Evolutionary conservation across 352 stramenopile genomes (phyloP).

Genomic region (Pythium phragmitis): DNA sequence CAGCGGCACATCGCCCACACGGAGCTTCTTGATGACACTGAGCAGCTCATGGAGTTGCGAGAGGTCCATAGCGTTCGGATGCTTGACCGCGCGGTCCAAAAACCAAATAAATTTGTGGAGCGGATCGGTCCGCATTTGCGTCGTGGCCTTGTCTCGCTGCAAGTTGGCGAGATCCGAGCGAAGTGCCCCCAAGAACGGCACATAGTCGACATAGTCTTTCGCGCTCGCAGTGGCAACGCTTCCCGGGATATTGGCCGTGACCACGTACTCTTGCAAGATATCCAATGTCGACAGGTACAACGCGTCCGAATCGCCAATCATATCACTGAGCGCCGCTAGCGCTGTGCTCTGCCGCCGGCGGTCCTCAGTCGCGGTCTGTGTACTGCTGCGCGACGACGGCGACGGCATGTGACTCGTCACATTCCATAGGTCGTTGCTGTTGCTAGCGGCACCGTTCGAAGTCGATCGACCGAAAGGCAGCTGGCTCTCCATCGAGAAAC

Average conservation of each 20-base stretch:
- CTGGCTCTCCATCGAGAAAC: constrained; percentile 9
- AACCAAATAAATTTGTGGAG: constrained; percentile 91
- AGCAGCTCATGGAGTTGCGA: constrained; percentile 72
- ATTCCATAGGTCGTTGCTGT: constrained; percentile 54
- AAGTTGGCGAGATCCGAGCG: constrained; percentile 78
- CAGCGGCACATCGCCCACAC: constrained; percentile 58
- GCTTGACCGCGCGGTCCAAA: constrained; percentile 77
- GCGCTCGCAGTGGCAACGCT: constrained; percentile 42
- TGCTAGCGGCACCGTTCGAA: constrained; percentile 3
- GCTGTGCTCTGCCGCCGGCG: constrained; percentile 64
- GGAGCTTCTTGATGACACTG: constrained; percentile 66
- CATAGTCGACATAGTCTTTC: constrained; percentile 86
- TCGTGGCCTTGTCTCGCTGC: constrained; percentile 76
- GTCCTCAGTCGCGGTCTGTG: constrained; percentile 48
- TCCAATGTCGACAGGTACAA: constrained; percentile 78
- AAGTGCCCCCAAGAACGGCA: constrained; percentile 78
- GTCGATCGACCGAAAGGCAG: not conserved
- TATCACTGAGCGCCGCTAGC: constrained; percentile 65
- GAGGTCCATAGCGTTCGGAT: constrained; percentile 58
- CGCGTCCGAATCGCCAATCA: constrained; percentile 82
- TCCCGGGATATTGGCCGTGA: constrained; percentile 68
- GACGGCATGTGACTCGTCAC: constrained; percentile 70
- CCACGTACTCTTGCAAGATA: constrained; percentile 76
- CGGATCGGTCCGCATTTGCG: constrained; percentile 65
- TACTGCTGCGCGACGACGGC: constrained; percentile 23